Percentiles rank a stretch among this genome's conserved stretches.
Conservation (phyloP, 345 rosid genomes). For the Corchorus olitorius region DNA sequence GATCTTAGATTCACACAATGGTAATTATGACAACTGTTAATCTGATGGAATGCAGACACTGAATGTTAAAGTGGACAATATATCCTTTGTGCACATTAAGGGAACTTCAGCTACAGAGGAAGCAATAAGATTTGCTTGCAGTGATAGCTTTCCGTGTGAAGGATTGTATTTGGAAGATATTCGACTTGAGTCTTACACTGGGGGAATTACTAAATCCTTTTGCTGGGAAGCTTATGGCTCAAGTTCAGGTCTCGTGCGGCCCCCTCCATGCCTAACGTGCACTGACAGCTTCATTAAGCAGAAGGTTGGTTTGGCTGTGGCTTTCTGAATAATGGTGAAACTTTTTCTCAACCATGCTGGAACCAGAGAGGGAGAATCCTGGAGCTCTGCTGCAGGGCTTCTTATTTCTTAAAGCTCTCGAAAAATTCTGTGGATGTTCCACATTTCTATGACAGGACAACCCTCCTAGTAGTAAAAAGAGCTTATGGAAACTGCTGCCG, state of each 20-base stretch:
- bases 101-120: constrained; percentile 84
- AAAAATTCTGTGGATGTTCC: not conserved
- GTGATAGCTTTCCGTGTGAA: constrained; percentile 61
- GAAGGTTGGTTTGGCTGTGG: constrained; percentile 32
- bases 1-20: not conserved
- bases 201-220: constrained; percentile 47
- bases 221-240: constrained; percentile 87
- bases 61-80: constrained; percentile 66
- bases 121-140: constrained; percentile 76
- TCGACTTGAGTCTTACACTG: constrained; percentile 44
- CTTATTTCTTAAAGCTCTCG: not conserved
- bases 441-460: not conserved
- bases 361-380: not conserved
- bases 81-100: constrained; percentile 52
- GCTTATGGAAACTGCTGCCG: not conserved
- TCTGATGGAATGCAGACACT: constrained; percentile 55
- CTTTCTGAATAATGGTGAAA: constrained; percentile 29
- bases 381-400: not conserved
- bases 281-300: constrained; percentile 44
- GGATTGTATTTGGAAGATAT: constrained; percentile 64
- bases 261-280: constrained; percentile 59
- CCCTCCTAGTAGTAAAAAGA: not conserved
- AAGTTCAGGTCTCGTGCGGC: constrained; percentile 53
- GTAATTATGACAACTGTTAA: constrained; percentile 9
- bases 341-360: not conserved